phyloP scores from a whole-genome alignment of 768 basidiomycete species.

The Calvatia gigantea region DNA sequence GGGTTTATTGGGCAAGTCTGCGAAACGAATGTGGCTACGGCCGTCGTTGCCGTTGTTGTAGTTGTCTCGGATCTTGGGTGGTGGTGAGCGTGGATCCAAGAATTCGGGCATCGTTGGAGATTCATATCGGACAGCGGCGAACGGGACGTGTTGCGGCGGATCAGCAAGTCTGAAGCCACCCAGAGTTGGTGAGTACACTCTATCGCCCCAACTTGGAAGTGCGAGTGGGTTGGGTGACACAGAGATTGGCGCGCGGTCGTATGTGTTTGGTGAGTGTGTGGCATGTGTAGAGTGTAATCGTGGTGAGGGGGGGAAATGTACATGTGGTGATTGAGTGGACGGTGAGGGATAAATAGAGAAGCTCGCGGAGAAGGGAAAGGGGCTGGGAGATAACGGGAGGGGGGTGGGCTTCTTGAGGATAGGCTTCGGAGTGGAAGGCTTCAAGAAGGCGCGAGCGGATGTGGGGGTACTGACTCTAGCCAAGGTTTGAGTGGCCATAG shows the following conservation, averaged over 20 bases:
- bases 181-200: conserved; percentile 35
- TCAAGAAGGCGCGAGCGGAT: conserved; percentile 26
- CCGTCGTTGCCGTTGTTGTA: too few species aligned
- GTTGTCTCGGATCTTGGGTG: conserved; percentile 20
- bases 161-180: conserved; percentile 32
- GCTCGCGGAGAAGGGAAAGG: conserved; percentile 26
- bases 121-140: neutral
- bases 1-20: conserved; percentile 19
- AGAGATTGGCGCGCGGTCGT: conserved; percentile 63
- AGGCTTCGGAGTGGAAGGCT: conserved; percentile 26
- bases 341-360: conserved; percentile 31
- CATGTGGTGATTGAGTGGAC: conserved; percentile 41
- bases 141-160: conserved; percentile 24
- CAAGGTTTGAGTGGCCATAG: conserved; percentile 36
- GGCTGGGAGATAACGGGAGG: conserved; percentile 33
- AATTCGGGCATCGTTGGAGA: conserved; percentile 29
- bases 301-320: conserved; percentile 67
- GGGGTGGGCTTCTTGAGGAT: conserved; percentile 39
- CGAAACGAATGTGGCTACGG: conserved; percentile 20
- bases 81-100: conserved; percentile 38
- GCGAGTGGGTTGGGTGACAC: conserved; percentile 54
- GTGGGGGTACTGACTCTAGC: conserved; percentile 29
- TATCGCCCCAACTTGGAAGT: conserved; percentile 52
- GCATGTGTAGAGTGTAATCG: conserved; percentile 50
- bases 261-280: conserved; percentile 54